A percentile compares a stretch with the other conserved stretches of the same genome.
phyloP scores from a whole-genome alignment of 2,329 filamentous ascomycete genomes.

The Pyrenophora graminea region DNA sequence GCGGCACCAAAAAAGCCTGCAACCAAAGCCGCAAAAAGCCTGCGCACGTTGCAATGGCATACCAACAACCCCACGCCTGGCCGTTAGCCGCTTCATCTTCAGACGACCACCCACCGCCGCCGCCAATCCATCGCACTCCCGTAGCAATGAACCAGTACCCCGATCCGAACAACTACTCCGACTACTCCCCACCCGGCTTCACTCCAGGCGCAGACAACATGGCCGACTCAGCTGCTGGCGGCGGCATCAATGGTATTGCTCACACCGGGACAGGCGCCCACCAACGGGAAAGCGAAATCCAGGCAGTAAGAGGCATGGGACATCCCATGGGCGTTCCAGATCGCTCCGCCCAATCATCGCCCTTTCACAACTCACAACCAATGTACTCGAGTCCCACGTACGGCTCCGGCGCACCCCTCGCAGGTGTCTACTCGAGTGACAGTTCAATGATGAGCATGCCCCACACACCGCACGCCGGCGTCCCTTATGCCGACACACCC shows the following conservation, averaged over 20 bases:
- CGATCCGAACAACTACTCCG: conserved; percentile 40
- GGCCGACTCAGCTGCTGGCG: conserved; percentile 61
- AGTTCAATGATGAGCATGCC: conserved; percentile 57
- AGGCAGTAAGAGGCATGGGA: conserved; percentile 58
- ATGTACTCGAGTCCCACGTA: conserved; percentile 31
- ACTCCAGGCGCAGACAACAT: conserved; percentile 70
- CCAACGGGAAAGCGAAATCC: conserved; percentile 64
- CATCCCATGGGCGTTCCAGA: conserved; percentile 30
- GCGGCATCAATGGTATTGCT: conserved; percentile 71
- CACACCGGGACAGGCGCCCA: conserved; percentile 63
- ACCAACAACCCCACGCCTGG: conserved; percentile 26
- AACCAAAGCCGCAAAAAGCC: background rate
- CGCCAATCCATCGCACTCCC: conserved; percentile 39
- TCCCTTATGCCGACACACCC: conserved; percentile 64
- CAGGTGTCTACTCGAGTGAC: conserved; percentile 43
- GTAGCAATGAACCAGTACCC: conserved; percentile 35
- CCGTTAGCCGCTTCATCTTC: conserved; percentile 22
- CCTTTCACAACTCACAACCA: conserved; percentile 32
- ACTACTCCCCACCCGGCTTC: conserved; percentile 43
- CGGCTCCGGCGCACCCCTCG: conserved; percentile 30
- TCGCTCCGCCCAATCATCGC: conserved; percentile 27
- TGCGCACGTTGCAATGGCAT: conserved; percentile 21
- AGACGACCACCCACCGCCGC: conserved; percentile 39
- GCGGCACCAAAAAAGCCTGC: conserved; percentile 6
- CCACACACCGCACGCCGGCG: conserved; percentile 37